Evolutionary conservation across 805 yeast genomes (phyloP).

Genomic region (Lachancea mirantina): DNA sequence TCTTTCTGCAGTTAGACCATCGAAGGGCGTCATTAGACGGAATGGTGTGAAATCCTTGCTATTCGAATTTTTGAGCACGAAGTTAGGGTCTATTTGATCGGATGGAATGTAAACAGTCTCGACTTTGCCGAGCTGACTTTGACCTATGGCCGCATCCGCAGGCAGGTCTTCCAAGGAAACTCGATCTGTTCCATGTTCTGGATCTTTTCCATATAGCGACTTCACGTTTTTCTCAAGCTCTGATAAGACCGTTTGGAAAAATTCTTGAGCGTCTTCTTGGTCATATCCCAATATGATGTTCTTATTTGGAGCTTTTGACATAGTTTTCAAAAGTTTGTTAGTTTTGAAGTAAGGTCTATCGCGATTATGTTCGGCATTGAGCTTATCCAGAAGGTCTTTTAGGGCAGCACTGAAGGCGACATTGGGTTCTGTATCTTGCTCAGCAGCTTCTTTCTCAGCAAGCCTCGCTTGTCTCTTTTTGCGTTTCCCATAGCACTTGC

Average conservation of each 20-base stretch:
- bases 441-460: slow-evolving; percentile 10
- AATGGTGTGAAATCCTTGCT: slow-evolving; percentile 42
- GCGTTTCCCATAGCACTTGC: slow-evolving; percentile 18
- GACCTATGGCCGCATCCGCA: slow-evolving; percentile 32
- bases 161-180: slow-evolving; percentile 28
- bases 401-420: slow-evolving; percentile 49
- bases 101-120: slow-evolving; percentile 70
- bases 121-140: slow-evolving; percentile 46
- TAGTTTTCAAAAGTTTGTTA: slow-evolving; percentile 49
- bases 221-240: slow-evolving; percentile 47
- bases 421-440: slow-evolving; percentile 14
- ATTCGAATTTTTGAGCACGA: slow-evolving; percentile 30
- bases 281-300: slow-evolving; percentile 76
- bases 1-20: slow-evolving; percentile 80
- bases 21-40: slow-evolving; percentile 77
- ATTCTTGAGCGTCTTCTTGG: slow-evolving; percentile 96
- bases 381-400: slow-evolving; percentile 42
- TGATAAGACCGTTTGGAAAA: slow-evolving; percentile 71
- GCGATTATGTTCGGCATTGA: slow-evolving; percentile 50
- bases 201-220: slow-evolving; percentile 16
- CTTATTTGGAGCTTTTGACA: slow-evolving; percentile 74
- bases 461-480: slow-evolving; percentile 13
- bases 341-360: slow-evolving; percentile 56
- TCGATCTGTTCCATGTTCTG: slow-evolving; percentile 24
- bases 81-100: slow-evolving; percentile 67